These are phyloP conservation scores for Rugonectria rugulosa DNA, from an alignment of 2,329 filamentous ascomycete species.

Conservation along the genomic window DNA sequence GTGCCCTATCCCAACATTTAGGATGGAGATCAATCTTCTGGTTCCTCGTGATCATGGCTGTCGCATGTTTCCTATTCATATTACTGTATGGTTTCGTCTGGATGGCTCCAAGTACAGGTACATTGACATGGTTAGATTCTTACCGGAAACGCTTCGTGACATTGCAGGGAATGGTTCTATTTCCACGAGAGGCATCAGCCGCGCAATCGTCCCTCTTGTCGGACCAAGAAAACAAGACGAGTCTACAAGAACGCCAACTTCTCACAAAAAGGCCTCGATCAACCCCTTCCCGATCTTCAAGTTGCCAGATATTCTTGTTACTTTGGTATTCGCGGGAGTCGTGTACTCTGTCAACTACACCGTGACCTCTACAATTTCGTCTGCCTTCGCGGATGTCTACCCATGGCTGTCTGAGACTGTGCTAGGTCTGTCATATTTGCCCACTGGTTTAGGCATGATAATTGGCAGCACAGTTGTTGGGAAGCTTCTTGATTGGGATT, in stretches of 20 bases:
- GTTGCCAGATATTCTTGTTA: constrained; percentile 41
- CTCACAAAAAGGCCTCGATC: constrained; percentile 1
- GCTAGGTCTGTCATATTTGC: constrained; percentile 38
- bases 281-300: constrained; percentile 44
- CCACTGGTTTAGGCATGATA: constrained; percentile 50
- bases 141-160: constrained; percentile 39
- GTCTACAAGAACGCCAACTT: background rate
- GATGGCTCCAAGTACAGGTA: background rate
- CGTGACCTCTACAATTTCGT: constrained; percentile 45
- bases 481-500: constrained; percentile 19
- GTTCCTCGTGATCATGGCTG: constrained; percentile 58
- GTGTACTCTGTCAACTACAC: constrained; percentile 47
- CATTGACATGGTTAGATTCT: constrained; percentile 1
- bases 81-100: constrained; percentile 33
- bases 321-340: constrained; percentile 42
- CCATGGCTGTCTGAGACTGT: constrained; percentile 41
- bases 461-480: constrained; percentile 53
- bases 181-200: constrained; percentile 5
- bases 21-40: constrained; percentile 63
- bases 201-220: constrained; percentile 2
- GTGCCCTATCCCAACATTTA: constrained; percentile 53
- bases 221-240: background rate
- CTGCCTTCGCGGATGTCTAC: constrained; percentile 39
- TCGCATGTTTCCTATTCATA: constrained; percentile 45
- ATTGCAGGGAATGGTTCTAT: constrained; percentile 12